Base-by-base conservation (phyloP, 2,329 filamentous ascomycete genomes). In the Rugonectria rugulosa region DNA sequence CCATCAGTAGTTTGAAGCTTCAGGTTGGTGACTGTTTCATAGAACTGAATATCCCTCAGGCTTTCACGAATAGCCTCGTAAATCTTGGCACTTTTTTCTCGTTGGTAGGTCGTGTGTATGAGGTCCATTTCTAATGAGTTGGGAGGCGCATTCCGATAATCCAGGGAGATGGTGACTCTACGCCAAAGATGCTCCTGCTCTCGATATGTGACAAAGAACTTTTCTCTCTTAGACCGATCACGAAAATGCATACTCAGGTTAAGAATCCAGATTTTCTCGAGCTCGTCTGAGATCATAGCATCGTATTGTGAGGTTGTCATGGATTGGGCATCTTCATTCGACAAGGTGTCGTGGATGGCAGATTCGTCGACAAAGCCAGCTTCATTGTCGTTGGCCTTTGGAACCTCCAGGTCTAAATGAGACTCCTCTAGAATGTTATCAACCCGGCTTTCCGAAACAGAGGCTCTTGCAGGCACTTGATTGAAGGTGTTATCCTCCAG, bases 171-270 rank as follows among this genome's bases (percentile, higher is more conserved):
- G 3, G 95, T 98, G 45, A 99, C 89, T 44, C 94, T 84, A 51
- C 92, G 86, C 91, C 93, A 97, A 58, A 86, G 79, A 59, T 85
- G 89, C 5, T 91, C 87, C 42, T 84, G 83, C 72, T 96, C 89
- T 42, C 92, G 91, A 72, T 91, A 99, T 0, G 95, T 98, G 60
- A 99, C 88, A 73, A 98, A 99, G 78, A 98, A 98, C 73, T 99
- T 99, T 73, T 99, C 95, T 37, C 94, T 85, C 66, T 91, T 90
- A 11, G 93, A 96, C 67, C 89, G 88, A 75, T 99, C 95, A 56
- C 93, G 87, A 73, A 97, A 99, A 73, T 97, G 92, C 95, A 99
- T 97, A 75, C 92, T 97, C 57, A 98, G 82, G 70, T 99, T 99
- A 64, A 99, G 80, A 57, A 99, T 98, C 95, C 95, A 99, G 68